Evolutionary conservation across 192 early-diverging fungal species (phyloP), one percentile per base, ranked within the genome.

Genomic region (Haplosporangium gracile): DNA sequence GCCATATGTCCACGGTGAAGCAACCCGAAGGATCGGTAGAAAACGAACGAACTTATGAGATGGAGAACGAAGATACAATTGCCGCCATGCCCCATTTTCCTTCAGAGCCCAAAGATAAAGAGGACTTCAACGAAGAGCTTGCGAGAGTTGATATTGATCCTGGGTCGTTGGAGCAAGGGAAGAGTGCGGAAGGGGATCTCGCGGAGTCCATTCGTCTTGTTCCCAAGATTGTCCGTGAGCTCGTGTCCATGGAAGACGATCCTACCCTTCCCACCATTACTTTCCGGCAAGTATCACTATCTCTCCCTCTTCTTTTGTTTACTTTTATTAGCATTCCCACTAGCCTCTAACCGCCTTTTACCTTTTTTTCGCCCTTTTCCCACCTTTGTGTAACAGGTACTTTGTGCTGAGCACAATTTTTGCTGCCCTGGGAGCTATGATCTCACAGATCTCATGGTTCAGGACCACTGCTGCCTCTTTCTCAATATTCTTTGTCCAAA

Each of bases 401-500:
- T 88, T 85, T 76, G 72, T 88, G 0, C 73, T 88, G 24, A 88
- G 88, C 69, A 78, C 80, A 8, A 34, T 88, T 42, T 88, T 88
- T 43, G 79, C 85, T 22, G 75, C 82, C 1, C 71, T 88, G 15
- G 88, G 88, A 51, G 88, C 88, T 7, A 77, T 88, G 0, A 82
- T 88, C 74, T 76, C 76, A 75, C 88, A 88, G 75, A 82, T 88
- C 42, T 70, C 88, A 2, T 88, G 88, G 88, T 88, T 88, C 76
- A 78, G 88, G 78, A 88, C 88, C 1, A 88, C 88, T 0, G 76
- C 78, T 20, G 88, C 88, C 11, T 82, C 88, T 2, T 88, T 85
- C 77, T 88, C 88, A 10, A 81, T 88, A 69, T 88, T 88, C 69
- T 88, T 88, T 79, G 88, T 88, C 24, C 88, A 88, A 63, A 85